A percentile compares a stretch with the other conserved stretches of the same genome.
phyloP scores from a whole-genome alignment of 768 basidiomycete species.

The Psilocybe azurescens region DNA sequence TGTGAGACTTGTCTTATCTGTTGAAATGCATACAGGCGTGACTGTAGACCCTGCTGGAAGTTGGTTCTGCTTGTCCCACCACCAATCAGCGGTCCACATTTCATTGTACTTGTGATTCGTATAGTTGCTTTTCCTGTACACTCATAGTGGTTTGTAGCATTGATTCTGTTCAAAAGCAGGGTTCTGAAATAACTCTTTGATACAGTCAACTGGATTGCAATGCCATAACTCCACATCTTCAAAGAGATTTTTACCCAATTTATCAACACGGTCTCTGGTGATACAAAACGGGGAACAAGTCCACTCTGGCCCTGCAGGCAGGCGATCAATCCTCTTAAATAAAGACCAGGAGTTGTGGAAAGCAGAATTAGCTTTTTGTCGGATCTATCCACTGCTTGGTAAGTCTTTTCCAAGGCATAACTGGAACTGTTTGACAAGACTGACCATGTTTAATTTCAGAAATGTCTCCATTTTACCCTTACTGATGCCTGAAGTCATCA shows the following conservation, averaged over 20 bases:
- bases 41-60: slow-evolving; percentile 31
- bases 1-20: slow-evolving; percentile 37
- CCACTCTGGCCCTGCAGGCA: too few species aligned
- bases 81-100: slow-evolving; percentile 13
- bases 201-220: slow-evolving; percentile 33
- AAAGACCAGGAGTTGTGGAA: too few species aligned
- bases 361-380: too few species aligned
- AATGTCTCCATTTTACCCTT: slow-evolving; percentile 35
- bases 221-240: slow-evolving; percentile 23
- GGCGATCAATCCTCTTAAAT: too few species aligned
- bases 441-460: slow-evolving; percentile 14
- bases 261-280: background rate
- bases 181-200: slow-evolving; percentile 32
- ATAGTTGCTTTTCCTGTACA: slow-evolving; percentile 20
- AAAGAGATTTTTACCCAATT: background rate
- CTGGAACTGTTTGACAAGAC: too few species aligned
- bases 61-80: slow-evolving; percentile 7
- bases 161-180: slow-evolving; percentile 33
- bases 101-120: slow-evolving; percentile 18
- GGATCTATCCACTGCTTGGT: too few species aligned
- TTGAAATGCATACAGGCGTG: slow-evolving; percentile 43
- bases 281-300: too few species aligned
- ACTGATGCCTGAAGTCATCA: slow-evolving; percentile 30
- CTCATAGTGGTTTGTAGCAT: slow-evolving; percentile 31
- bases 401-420: too few species aligned